phyloP scores from a whole-genome alignment of 805 yeast species.

The Candida nanaspora region DNA sequence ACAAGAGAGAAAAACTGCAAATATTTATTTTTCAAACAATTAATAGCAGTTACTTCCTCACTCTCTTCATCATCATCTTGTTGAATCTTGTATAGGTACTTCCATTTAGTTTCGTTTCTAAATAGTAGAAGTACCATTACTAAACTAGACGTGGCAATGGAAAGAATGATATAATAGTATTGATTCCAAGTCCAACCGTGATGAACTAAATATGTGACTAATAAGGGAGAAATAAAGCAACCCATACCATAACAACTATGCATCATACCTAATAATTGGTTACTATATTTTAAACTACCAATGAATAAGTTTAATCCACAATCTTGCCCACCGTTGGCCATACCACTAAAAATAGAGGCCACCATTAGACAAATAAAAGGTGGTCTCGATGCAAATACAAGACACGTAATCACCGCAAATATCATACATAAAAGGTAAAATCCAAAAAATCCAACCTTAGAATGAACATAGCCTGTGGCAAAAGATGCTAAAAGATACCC shows the following conservation, averaged over 20 bases:
- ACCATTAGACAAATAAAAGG: conserved; percentile 34
- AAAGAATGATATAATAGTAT: conserved; percentile 34
- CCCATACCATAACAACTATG: conserved; percentile 51
- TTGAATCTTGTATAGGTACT: conserved; percentile 19
- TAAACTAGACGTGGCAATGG: conserved; percentile 20
- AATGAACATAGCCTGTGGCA: conserved; percentile 34
- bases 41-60: conserved; percentile 4
- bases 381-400: conserved; percentile 30
- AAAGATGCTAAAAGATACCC: conserved; percentile 46
- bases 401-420: conserved; percentile 4
- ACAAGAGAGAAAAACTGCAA: conserved; percentile 34
- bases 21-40: conserved; percentile 25
- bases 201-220: conserved; percentile 35
- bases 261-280: conserved; percentile 42
- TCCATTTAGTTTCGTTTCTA: conserved; percentile 37
- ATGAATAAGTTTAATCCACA: conserved; percentile 48
- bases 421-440: conserved; percentile 25
- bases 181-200: conserved; percentile 35
- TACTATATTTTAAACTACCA: conserved; percentile 38
- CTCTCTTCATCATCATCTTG: background rate
- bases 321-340: conserved; percentile 52
- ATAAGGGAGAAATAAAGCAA: conserved; percentile 42
- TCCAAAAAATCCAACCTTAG: conserved; percentile 41
- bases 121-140: conserved; percentile 23
- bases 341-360: conserved; percentile 37